phyloP scores from a whole-genome alignment of 768 basidiomycete genomes.

The Kwoniella sp. region DNA sequence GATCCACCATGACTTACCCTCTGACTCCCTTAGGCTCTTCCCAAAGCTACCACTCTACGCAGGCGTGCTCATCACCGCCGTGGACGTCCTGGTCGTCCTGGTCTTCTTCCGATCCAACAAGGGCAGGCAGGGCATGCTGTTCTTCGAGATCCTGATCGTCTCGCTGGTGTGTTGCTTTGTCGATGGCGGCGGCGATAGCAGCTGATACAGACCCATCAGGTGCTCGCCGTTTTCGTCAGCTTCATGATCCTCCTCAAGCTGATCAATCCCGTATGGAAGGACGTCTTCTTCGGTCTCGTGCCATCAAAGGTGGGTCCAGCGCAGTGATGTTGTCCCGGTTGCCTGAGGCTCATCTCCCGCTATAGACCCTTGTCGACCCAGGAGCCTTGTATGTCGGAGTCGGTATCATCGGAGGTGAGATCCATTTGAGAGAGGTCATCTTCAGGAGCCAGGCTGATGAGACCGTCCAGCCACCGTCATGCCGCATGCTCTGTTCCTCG shows the following conservation, averaged over 20 bases:
- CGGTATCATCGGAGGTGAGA: conserved; percentile 45
- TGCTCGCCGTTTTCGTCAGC: conserved; percentile 67
- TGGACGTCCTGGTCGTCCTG: conserved; percentile 49
- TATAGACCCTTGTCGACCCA: conserved; percentile 40
- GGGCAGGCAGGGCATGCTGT: conserved; percentile 48
- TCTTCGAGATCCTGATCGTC: conserved; percentile 50
- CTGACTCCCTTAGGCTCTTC: conserved; percentile 39
- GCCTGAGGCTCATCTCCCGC: neutral
- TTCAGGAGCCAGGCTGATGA: neutral
- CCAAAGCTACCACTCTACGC: conserved; percentile 48
- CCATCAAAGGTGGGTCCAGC: conserved; percentile 59
- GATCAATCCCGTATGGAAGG: conserved; percentile 65
- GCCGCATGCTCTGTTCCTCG: conserved; percentile 89
- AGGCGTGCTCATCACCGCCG: conserved; percentile 50
- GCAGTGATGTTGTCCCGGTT: neutral
- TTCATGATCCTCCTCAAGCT: conserved; percentile 72
- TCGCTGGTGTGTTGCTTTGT: conserved; percentile 29
- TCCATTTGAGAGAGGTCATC: neutral
- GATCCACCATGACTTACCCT: neutral
- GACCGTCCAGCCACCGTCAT: conserved; percentile 69
- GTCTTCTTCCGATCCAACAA: conserved; percentile 47
- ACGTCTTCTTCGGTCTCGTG: conserved; percentile 70
- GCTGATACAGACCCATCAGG: conserved; percentile 15
- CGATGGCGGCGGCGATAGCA: too few relatives aligned
- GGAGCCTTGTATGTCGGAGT: conserved; percentile 50